These are phyloP conservation scores for Candida rishiriensis DNA, from an alignment of 805 yeast genomes.

Conservation along the genomic window DNA sequence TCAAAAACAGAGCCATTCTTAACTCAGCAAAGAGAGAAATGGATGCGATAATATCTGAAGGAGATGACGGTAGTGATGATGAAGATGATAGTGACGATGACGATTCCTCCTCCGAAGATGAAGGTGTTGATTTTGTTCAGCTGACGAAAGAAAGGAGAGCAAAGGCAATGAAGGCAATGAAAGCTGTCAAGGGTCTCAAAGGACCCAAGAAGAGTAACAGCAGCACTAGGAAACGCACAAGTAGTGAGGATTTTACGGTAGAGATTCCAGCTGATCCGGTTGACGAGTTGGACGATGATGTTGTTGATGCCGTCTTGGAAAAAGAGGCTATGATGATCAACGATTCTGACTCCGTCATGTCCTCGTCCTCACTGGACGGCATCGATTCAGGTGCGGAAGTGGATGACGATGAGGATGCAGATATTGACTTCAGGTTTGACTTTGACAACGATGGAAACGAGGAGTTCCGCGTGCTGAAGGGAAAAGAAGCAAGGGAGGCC, in stretches of 20 bases:
- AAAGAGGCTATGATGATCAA: conserved; percentile 36
- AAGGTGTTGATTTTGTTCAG: conserved; percentile 67
- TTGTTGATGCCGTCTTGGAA: conserved; percentile 39
- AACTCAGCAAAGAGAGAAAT: conserved; percentile 16
- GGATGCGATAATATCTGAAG: conserved; percentile 28
- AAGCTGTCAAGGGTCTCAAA: conserved; percentile 35
- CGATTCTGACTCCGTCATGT: conserved; percentile 5
- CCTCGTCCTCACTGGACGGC: no score
- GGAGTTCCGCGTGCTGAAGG: conserved; percentile 17
- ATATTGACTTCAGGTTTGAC: conserved; percentile 33
- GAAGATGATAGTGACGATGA: conserved; percentile 23
- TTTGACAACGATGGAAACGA: conserved; percentile 37
- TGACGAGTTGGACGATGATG: conserved; percentile 37
- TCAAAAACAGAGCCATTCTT: conserved; percentile 25
- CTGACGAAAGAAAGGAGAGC: conserved; percentile 66
- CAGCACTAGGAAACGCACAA: conserved; percentile 9
- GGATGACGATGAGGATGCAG: conserved; percentile 32
- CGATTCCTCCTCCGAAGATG: conserved; percentile 54
- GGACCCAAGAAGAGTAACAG: conserved; percentile 16
- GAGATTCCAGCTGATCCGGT: conserved; percentile 22
- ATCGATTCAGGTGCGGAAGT: no score
- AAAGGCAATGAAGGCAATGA: conserved; percentile 49
- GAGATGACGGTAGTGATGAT: conserved; percentile 31
- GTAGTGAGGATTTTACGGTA: conserved; percentile 20
- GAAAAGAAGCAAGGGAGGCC: conserved; percentile 6